phyloP scores from a whole-genome alignment of 805 yeast species.

The Schizosaccharomyces octosporus region DNA sequence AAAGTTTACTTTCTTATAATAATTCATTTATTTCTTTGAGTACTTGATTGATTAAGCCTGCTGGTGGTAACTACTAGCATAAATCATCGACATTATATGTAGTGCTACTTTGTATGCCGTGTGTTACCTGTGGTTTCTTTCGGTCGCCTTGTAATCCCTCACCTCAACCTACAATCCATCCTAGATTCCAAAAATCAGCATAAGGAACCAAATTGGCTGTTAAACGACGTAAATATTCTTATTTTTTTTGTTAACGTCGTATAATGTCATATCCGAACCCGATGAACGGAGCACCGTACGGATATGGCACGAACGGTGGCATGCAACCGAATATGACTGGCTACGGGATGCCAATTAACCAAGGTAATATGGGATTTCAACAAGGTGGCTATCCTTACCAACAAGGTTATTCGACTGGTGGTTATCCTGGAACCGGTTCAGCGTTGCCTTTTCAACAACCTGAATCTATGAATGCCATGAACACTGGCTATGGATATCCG shows the following conservation, averaged over 20 bases:
- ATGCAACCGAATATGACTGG: neutral
- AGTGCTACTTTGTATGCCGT: too few relatives aligned
- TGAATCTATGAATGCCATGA: neutral
- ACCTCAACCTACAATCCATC: too few relatives aligned
- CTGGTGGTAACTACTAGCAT: too few relatives aligned
- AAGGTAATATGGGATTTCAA: neutral
- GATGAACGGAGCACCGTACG: neutral
- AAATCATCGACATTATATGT: too few relatives aligned
- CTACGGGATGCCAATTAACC: neutral
- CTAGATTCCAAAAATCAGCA: too few relatives aligned
- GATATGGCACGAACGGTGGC: neutral
- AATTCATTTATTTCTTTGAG: too few relatives aligned
- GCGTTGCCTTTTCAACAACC: neutral
- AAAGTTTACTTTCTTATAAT: too few relatives aligned
- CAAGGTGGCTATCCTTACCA: neutral
- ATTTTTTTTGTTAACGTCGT: neutral
- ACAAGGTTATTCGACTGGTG: neutral
- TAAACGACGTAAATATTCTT: neutral
- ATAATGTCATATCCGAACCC: neutral
- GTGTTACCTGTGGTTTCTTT: too few relatives aligned
- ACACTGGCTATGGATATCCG: neutral
- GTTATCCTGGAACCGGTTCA: neutral
- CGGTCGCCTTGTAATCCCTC: too few relatives aligned
- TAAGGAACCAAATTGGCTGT: neutral
- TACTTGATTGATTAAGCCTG: too few relatives aligned